Base-by-base conservation (phyloP, 495 filamentous ascomycete genomes). In the Trypethelium eluteriae region DNA sequence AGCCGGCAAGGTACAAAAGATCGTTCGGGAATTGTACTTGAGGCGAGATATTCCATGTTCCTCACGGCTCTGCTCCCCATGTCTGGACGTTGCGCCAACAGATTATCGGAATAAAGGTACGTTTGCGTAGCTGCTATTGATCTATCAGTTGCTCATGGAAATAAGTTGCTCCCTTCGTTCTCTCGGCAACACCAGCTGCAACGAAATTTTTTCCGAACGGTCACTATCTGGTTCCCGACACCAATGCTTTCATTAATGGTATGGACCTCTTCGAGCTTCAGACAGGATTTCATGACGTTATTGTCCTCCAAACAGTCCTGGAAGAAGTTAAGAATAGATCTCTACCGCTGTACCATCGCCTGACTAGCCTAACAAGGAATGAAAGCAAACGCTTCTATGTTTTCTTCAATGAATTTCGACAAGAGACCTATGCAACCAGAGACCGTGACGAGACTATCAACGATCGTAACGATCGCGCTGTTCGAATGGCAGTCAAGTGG, bases 21-120 rank as follows among this genome's bases (percentile, higher is more conserved):
- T 99, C 75, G 95, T 98, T 67, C 86, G 92, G 59, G 94, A 99
- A 81, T 80, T 98, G 64, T 98, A 99, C 79, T 83, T 99, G 39
- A 85, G 94, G 71, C 87, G 91, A 80, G 95, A 99, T 76, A 98
- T 98, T 70, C 94, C 94, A 39, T 99, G 94, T 79, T 99, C 95
- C 16, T 98, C 93, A 2, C 88, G 84, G 76, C 83, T 98, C 62
- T 99, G 94, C 79, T 79, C 82, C 53, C 75, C 74, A 73, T 99
- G 94, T 72, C 80, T 88, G 41, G 73, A 79, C 25, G 82, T 79
- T 41, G 88, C 90, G 2, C 92, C 92, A 2, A 79, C 82, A 68
- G 89, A 92, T 81, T 90, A 91, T 56, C 85, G 85, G 71, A 90
- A 91, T 63, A 83, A 87, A 72, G 81, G 90, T 94, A 78, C 68